Percentiles rank a stretch among this genome's conserved stretches.
Evolutionary conservation across 2,329 filamentous ascomycete genomes (phyloP).

Genomic region (Curvularia spicifera): DNA sequence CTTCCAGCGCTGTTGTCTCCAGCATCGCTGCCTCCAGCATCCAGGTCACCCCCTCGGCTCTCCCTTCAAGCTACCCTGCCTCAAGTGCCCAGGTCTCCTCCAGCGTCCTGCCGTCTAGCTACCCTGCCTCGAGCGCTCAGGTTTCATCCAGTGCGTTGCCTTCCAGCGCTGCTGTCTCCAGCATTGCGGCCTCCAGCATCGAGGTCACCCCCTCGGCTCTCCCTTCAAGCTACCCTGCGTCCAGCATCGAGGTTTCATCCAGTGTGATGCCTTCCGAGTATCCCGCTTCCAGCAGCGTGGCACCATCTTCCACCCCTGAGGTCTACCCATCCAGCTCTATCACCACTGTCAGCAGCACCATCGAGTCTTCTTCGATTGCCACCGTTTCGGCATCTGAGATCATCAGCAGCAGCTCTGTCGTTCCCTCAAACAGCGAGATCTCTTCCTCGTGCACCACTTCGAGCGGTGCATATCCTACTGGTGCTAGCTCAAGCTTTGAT

Average conservation of each 20-base stretch:
- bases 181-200: background rate
- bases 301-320: background rate
- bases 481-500: conserved; percentile 9
- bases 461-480: conserved; percentile 14
- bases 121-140: background rate
- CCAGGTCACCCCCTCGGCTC: background rate
- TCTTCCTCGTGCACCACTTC: conserved; percentile 22
- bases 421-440: conserved; percentile 3
- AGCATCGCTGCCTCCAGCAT: no score
- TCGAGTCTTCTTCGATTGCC: conserved; percentile 6
- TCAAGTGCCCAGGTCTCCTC: background rate
- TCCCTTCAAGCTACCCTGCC: background rate
- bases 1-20: no score
- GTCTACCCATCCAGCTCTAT: conserved; percentile 9
- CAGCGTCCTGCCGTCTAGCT: background rate
- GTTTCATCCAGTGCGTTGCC: background rate
- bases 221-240: background rate
- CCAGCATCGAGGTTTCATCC: conserved; percentile 1
- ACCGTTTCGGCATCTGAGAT: conserved; percentile 4
- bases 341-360: conserved; percentile 6
- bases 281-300: background rate
- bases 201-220: background rate
- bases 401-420: conserved; percentile 5
- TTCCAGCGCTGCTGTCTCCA: background rate
- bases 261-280: background rate